Evolutionary conservation across 331 rosid species (phyloP).

Genomic region (Stylosanthes scabra): DNA sequence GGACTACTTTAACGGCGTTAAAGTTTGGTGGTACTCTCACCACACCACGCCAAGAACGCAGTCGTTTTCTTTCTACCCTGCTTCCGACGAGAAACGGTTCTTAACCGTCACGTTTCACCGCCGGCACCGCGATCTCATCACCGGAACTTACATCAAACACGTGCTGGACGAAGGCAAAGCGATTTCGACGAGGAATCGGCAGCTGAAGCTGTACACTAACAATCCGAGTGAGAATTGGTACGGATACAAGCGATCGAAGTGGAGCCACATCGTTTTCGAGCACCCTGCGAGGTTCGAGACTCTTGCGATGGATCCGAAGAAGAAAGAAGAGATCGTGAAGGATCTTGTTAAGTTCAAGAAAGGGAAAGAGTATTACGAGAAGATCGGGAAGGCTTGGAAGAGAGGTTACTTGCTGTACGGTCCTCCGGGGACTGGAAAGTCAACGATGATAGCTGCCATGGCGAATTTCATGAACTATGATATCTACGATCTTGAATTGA

Average conservation of each 20-base stretch:
- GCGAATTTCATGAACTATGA: slow-evolving; percentile 68
- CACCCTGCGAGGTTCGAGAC: slow-evolving; percentile 66
- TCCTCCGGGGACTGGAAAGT: slow-evolving; percentile 74
- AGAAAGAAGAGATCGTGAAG: slow-evolving; percentile 49
- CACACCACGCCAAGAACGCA: background rate
- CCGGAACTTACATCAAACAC: slow-evolving; percentile 44
- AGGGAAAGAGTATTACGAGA: slow-evolving; percentile 56
- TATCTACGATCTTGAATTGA: slow-evolving; percentile 69
- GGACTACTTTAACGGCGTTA: slow-evolving; percentile 49
- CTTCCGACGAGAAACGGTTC: slow-evolving; percentile 45
- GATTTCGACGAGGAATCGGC: slow-evolving; percentile 40
- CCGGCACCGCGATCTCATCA: slow-evolving; percentile 41
- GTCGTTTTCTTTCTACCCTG: slow-evolving; percentile 21
- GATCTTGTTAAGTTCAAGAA: slow-evolving; percentile 52
- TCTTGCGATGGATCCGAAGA: slow-evolving; percentile 55
- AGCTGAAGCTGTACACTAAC: slow-evolving; percentile 59
- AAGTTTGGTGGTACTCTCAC: slow-evolving; percentile 53
- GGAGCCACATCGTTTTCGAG: slow-evolving; percentile 58
- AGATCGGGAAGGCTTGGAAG: slow-evolving; percentile 66
- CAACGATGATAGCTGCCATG: slow-evolving; percentile 69
- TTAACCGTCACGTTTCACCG: slow-evolving; percentile 55
- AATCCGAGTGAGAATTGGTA: slow-evolving; percentile 18
- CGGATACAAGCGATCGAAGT: background rate
- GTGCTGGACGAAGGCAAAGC: slow-evolving; percentile 48
- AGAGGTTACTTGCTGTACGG: slow-evolving; percentile 58